Evolutionary conservation across 768 basidiomycete genomes (phyloP), one percentile per base, ranked within the genome.

Genomic region (Boletus barrowsii): DNA sequence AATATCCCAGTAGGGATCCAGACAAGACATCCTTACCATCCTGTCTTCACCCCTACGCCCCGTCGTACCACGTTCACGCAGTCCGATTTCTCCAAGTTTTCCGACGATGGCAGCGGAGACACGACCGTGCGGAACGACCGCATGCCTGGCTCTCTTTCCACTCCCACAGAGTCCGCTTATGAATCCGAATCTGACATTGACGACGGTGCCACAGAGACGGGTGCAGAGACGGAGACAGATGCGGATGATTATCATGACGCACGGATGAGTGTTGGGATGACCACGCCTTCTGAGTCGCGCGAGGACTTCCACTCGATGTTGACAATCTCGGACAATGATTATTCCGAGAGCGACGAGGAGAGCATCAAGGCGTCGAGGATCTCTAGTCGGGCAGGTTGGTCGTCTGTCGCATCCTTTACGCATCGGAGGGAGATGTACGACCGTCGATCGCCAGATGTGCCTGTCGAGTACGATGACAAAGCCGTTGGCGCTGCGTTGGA

Each of bases 301-400:
- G 83, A 88, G 35, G 87, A 89, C 61, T 90, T 90, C 80, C 83
- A 91, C 65, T 90, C 87, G 7, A 75, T 87, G 67, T 70, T 82
- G 75, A 88, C 87, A 3, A 74, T 76, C 54, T 83, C 86, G 39
- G 88, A 90, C 59, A 83, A 82, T 55, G 88, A 82, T 51, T 83
- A 79, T 62, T 83, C 81, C 3, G 79, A 76, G 50, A 77, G 79
- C 40, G 77, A 80, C 54, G 81, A 77, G n/a, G 86, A 86, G 71
- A 93, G 90, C 54, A 82, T 93, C 74, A 89, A 82, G 67, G 86
- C 80, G 0, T 87, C 86, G 6, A 71, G 74, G 41, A 61, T 83
- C 51, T 68, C 72, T 59, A 67, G 70, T 50, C 64, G 71, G 40
- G 54, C 55, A 4, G 62, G 61, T 33, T 60, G 62, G 64, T 62